Percentiles rank a stretch among this genome's conserved stretches.
Conservation (phyloP, 768 basidiomycete genomes). For the Podaxis mareebaensis region DNA sequence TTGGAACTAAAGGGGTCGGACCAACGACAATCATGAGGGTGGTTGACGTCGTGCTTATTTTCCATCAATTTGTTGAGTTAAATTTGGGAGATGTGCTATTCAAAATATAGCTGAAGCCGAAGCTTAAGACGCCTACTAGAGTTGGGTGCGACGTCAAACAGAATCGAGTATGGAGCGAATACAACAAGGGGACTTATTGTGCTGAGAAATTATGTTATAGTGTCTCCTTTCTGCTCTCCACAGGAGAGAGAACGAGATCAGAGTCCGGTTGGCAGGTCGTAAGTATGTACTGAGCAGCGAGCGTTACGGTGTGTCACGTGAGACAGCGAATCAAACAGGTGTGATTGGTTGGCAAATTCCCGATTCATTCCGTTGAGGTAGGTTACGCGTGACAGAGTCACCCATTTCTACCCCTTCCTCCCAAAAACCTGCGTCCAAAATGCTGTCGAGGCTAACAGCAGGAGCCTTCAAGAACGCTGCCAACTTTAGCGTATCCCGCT, state of each 20-base stretch:
- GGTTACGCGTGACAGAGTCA: slow-evolving; percentile 47
- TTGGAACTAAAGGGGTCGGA: background rate
- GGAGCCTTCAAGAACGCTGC: slow-evolving; percentile 65
- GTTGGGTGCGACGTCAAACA: no score
- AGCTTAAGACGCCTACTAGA: background rate
- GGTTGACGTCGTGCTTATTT: background rate
- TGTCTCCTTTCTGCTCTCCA: no score
- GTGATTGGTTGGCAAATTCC: slow-evolving; percentile 39
- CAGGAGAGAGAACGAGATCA: no score
- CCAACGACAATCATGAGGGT: background rate
- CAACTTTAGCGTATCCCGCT: slow-evolving; percentile 45
- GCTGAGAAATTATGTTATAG: no score
- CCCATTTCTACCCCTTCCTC: slow-evolving; percentile 37
- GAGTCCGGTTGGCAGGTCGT: no score
- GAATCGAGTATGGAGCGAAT: no score
- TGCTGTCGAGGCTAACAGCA: slow-evolving; percentile 82
- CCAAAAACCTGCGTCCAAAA: slow-evolving; percentile 55
- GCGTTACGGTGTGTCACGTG: slow-evolving; percentile 15
- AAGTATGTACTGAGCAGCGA: background rate
- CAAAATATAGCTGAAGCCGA: background rate
- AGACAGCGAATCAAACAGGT: slow-evolving; percentile 23
- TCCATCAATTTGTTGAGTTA: background rate
- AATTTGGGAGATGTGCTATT: background rate
- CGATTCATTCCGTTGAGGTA: slow-evolving; percentile 48
- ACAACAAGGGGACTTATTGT: no score